Evolutionary conservation across 306 rosid genomes (phyloP).

Genomic region (Vigna trinervia): DNA sequence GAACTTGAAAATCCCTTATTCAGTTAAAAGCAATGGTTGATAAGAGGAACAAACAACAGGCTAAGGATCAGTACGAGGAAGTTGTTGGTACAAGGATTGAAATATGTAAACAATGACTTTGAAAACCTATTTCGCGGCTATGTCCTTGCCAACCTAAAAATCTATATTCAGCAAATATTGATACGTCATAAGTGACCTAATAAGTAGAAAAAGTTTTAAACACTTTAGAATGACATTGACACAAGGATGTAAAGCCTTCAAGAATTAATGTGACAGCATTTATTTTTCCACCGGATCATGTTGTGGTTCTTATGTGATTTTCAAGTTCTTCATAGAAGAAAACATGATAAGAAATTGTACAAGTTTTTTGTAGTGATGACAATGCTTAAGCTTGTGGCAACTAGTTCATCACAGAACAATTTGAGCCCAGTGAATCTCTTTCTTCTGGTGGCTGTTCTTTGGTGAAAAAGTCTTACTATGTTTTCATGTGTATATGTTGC

Average conservation of each 20-base stretch:
- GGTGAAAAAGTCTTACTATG: neutral
- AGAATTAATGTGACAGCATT: conserved; percentile 39
- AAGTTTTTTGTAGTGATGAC: neutral
- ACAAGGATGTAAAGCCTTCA: conserved; percentile 4
- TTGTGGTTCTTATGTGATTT: conserved; percentile 31
- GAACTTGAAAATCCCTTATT: too few species aligned
- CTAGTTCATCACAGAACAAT: neutral
- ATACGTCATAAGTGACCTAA: conserved; percentile 46
- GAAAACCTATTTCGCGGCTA: too few species aligned
- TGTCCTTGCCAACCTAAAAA: too few species aligned
- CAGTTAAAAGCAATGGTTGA: too few species aligned
- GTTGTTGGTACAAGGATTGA: too few species aligned
- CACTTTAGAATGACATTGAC: conserved; percentile 42
- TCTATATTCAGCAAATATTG: neutral
- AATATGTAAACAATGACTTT: too few species aligned
- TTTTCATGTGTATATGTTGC: neutral
- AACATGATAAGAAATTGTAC: neutral
- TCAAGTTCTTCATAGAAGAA: too few species aligned
- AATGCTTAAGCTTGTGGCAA: conserved; percentile 40
- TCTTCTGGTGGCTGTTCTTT: neutral
- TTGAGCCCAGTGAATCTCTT: neutral
- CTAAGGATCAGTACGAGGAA: too few species aligned
- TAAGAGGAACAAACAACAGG: too few species aligned
- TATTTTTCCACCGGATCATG: conserved; percentile 20
- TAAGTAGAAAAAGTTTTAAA: conserved; percentile 9